These are phyloP conservation scores for Fragilaria crotonensis DNA, from an alignment of 108 stramenopile genomes.

Conservation along the genomic window DNA sequence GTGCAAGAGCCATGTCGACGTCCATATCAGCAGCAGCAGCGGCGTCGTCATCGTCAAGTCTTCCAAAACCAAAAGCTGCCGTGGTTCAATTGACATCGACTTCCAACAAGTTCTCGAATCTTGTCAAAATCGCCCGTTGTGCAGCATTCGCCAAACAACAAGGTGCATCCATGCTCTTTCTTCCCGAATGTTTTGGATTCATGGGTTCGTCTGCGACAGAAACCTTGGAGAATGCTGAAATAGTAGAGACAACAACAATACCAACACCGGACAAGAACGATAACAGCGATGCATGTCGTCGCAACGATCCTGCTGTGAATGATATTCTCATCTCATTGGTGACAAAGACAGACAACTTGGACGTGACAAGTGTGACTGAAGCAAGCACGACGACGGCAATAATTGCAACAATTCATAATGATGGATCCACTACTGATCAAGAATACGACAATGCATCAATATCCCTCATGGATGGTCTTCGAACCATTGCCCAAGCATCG, in stretches of 20 bases:
- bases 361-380: no score
- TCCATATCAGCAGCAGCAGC: no score
- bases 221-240: constrained; percentile 66
- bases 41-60: no score
- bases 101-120: constrained; percentile 53
- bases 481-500: constrained; percentile 50
- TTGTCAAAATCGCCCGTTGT: constrained; percentile 59
- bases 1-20: no score
- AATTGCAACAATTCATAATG: not conserved
- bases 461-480: constrained; percentile 62
- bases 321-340: not conserved
- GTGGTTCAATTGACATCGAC: constrained; percentile 77
- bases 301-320: not conserved
- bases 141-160: constrained; percentile 48
- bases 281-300: not conserved
- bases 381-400: no score
- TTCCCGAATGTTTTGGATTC: constrained; percentile 83
- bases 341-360: not conserved
- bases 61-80: constrained; percentile 39
- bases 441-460: not conserved
- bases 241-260: constrained; percentile 9
- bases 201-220: constrained; percentile 58
- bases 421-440: not conserved
- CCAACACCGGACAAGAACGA: not conserved
- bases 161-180: constrained; percentile 64